phyloP scores from a whole-genome alignment of 2,329 filamentous ascomycete genomes.

The Talaromyces sp. region DNA sequence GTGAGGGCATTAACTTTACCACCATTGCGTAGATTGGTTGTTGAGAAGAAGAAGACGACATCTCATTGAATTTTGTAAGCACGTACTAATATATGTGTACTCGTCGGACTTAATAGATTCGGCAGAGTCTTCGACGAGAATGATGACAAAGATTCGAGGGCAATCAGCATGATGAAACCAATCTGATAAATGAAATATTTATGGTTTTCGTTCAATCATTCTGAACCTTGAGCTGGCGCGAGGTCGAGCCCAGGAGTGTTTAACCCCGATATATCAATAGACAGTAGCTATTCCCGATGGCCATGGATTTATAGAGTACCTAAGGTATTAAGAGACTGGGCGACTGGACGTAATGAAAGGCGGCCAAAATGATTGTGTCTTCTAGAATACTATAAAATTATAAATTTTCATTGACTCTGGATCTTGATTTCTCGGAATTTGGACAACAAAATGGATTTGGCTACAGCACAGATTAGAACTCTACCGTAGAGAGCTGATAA shows the following conservation, averaged over 20 bases:
- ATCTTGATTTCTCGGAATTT: neutral
- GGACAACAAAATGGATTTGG: constrained; percentile 14
- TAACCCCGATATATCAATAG: neutral
- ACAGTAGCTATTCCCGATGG: neutral
- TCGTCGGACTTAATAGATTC: neutral
- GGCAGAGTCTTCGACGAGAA: neutral
- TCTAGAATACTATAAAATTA: constrained; percentile 20
- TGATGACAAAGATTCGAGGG: neutral
- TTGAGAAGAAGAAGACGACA: neutral
- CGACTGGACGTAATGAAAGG: neutral
- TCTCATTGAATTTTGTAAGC: neutral
- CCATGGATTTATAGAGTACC: too few species aligned
- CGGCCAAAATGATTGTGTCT: neutral
- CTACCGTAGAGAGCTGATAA: neutral
- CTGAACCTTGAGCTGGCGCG: neutral
- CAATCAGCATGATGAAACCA: neutral
- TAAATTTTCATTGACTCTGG: neutral
- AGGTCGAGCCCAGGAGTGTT: neutral
- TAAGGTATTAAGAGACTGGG: neutral
- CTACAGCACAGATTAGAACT: constrained; percentile 18
- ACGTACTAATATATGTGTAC: neutral
- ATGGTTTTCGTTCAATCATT: neutral
- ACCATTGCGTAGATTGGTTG: neutral
- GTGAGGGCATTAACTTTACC: neutral
- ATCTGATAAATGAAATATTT: neutral